Base-by-base conservation (phyloP, 495 filamentous ascomycete genomes). In the Lasiosphaeris hirsuta region DNA sequence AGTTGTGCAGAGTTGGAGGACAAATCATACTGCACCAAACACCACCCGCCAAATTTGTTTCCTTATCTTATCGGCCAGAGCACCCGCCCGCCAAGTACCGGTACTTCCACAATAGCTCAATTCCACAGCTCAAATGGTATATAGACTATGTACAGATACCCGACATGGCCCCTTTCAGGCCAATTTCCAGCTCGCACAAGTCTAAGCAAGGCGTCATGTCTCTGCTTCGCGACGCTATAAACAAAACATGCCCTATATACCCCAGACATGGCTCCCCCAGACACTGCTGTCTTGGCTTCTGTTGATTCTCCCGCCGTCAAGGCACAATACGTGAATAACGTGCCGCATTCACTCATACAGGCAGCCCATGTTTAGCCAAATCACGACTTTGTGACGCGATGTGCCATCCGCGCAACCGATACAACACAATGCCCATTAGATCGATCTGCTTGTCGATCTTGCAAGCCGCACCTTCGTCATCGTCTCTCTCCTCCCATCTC, bases 41-140 rank as follows among this genome's bases (percentile, higher is more conserved):
- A 23, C 14, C 37, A 44, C 50, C 45, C 50, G 30, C 46, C 45
- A 59, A 41, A 62, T 51, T 47, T 7, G 40, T 43, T 50, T 51
- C 56, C 39, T 63, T 60, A 63, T 53, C 58, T 60, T 60, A 41
- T 57, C 50, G 30, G 14, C 52, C 42, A 35, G 40, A 36, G 48
- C 40, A 48, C 33, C 23, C 36, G 18, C n/a, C 47, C 19, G 43
- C 35, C 19, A 62, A 34, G 41, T 14, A 51, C n/a, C n/a, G 39
- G 30, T 47, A 55, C 51, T 10, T 8, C 10, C 7, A 47, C 2
- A 45, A 34, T 36, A 4, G 30, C 19, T 19, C 40, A 44, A 46
- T 37, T 59, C 34, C 19, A 8, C 33, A 17, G 33, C 38, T 34
- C 19, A 33, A 47, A 23, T 39, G 53, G 51, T 47, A 23, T 47